Percentiles rank a stretch among this genome's conserved stretches.
phyloP scores from a whole-genome alignment of 2,329 filamentous ascomycete species.

The Davidsoniella virescens region DNA sequence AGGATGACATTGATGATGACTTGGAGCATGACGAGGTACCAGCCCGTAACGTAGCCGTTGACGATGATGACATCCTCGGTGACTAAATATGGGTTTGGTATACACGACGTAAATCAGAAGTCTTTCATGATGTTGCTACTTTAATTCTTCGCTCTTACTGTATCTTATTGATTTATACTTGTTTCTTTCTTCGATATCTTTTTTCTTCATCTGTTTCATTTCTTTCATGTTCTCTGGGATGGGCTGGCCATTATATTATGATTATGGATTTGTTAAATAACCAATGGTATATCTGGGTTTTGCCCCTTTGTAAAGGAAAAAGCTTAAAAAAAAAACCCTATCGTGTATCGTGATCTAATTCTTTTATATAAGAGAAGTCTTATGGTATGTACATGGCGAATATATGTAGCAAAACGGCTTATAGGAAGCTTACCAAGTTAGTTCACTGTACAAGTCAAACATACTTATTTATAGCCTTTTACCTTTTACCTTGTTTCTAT shows the following conservation, averaged over 20 bases:
- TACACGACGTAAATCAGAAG: too few relatives aligned
- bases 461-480: too few relatives aligned
- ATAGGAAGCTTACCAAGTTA: too few relatives aligned
- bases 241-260: not conserved
- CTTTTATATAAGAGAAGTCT: too few relatives aligned
- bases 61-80: conserved; percentile 24
- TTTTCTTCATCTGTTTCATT: conserved; percentile 14
- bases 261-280: not conserved
- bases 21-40: conserved; percentile 18
- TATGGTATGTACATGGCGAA: too few relatives aligned
- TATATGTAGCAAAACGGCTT: too few relatives aligned
- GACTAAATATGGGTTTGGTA: conserved; percentile 16
- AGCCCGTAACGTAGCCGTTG: conserved; percentile 8
- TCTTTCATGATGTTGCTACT: not conserved
- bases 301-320: not conserved
- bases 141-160: not conserved
- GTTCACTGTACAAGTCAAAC: too few relatives aligned
- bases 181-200: conserved; percentile 4
- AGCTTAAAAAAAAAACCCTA: too few relatives aligned
- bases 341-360: too few relatives aligned
- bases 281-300: not conserved
- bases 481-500: too few relatives aligned
- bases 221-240: conserved; percentile 7
- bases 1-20: conserved; percentile 28
- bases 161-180: not conserved